These are phyloP conservation scores for Aquilaria yunnanensis DNA, from an alignment of 345 rosid species.

Conservation along the genomic window DNA sequence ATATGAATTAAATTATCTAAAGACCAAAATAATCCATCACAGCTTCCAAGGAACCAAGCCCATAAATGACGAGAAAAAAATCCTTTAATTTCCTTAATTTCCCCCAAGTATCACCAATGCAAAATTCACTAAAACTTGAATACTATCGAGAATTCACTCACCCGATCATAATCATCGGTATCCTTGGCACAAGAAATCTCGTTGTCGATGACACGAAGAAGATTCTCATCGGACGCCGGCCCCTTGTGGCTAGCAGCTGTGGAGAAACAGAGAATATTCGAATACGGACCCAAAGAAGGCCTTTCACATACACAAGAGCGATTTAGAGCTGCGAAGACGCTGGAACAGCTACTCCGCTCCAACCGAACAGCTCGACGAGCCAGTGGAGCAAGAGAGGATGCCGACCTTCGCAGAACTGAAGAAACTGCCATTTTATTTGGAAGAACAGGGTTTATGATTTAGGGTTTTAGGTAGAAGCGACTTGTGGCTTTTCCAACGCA, in stretches of 20 bases:
- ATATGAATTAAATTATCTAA: background rate
- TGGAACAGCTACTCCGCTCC: slow-evolving; percentile 22
- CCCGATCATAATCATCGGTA: slow-evolving; percentile 49
- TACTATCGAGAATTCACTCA: slow-evolving; percentile 7
- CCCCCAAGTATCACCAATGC: background rate
- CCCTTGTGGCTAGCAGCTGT: slow-evolving; percentile 28
- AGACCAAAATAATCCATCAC: background rate
- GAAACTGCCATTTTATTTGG: slow-evolving; percentile 31
- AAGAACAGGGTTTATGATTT: slow-evolving; percentile 5
- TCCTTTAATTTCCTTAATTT: background rate
- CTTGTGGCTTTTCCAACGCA: background rate
- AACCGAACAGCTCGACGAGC: slow-evolving; percentile 34
- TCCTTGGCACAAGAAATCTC: slow-evolving; percentile 65
- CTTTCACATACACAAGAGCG: slow-evolving; percentile 15
- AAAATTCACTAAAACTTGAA: background rate
- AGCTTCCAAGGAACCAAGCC: background rate
- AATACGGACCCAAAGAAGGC: slow-evolving; percentile 13
- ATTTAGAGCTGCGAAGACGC: slow-evolving; percentile 20
- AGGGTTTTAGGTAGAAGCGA: slow-evolving; percentile 4
- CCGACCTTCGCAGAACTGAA: slow-evolving; percentile 41
- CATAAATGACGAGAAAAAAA: background rate
- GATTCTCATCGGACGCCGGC: slow-evolving; percentile 41
- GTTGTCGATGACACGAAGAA: slow-evolving; percentile 52
- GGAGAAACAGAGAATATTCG: slow-evolving; percentile 20
- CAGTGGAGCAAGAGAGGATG: slow-evolving; percentile 30